A percentile compares a stretch with the other conserved stretches of the same genome.
Conservation (phyloP, 495 filamentous ascomycete genomes). For the Glutinoglossum americanum region DNA sequence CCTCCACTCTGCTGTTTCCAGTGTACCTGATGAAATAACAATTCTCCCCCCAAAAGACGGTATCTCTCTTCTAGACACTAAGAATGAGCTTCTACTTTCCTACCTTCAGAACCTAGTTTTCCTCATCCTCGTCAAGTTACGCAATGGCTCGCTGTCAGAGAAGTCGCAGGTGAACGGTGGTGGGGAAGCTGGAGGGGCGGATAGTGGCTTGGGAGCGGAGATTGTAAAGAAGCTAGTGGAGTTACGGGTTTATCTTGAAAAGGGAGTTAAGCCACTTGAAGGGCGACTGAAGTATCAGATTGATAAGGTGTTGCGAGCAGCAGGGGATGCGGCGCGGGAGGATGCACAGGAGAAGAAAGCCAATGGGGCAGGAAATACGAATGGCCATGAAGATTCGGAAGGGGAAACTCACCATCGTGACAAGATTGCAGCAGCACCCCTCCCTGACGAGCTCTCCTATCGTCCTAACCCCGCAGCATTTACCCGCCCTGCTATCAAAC, state of each 20-base stretch:
- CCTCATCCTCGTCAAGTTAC: conserved; percentile 61
- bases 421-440: background rate
- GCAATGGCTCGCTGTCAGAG: conserved; percentile 20
- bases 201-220: conserved; percentile 11
- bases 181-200: background rate
- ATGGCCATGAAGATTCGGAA: conserved; percentile 12
- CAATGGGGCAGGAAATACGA: conserved; percentile 12
- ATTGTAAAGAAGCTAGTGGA: conserved; percentile 68
- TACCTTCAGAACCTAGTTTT: conserved; percentile 92
- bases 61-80: conserved; percentile 82
- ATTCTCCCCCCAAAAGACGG: conserved; percentile 53
- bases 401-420: conserved; percentile 5
- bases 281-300: conserved; percentile 67
- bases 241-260: conserved; percentile 70
- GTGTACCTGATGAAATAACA: conserved; percentile 31
- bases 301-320: conserved; percentile 72
- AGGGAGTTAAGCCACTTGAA: conserved; percentile 77
- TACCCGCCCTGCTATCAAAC: conserved; percentile 18
- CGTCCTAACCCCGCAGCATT: conserved; percentile 42
- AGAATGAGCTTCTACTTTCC: conserved; percentile 85
- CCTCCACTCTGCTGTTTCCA: conserved; percentile 34
- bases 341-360: conserved; percentile 13
- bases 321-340: conserved; percentile 39
- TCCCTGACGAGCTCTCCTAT: conserved; percentile 39
- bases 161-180: background rate